Evolutionary conservation across 208 protist genomes (phyloP).

Genomic region (Herpetomonas samuelpessoai): DNA sequence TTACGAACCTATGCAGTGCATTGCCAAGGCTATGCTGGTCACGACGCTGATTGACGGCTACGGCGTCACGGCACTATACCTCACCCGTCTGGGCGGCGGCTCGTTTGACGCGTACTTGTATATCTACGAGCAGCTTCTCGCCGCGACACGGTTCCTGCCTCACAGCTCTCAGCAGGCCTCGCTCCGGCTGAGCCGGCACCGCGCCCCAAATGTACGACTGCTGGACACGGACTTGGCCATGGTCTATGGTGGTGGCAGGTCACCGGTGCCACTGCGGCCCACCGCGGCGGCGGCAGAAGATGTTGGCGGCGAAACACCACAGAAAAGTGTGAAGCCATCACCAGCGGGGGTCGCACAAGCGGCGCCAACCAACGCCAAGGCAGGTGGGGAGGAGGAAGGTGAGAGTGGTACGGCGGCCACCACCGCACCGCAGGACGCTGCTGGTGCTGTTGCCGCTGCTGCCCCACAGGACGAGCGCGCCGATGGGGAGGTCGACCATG

Average conservation of each 20-base stretch:
- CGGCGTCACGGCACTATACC: constrained; percentile 78
- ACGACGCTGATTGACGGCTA: constrained; percentile 74
- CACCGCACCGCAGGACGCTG: too few relatives aligned
- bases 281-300: neutral
- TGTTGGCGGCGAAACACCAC: neutral
- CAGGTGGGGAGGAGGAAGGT: neutral
- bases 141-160: constrained; percentile 46
- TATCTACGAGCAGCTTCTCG: constrained; percentile 74
- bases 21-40: constrained; percentile 75
- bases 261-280: neutral
- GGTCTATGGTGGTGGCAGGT: constrained; percentile 31
- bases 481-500: too few relatives aligned
- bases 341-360: too few relatives aligned
- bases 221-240: constrained; percentile 61
- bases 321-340: too few relatives aligned
- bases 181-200: constrained; percentile 49
- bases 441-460: too few relatives aligned
- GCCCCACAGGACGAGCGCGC: too few relatives aligned
- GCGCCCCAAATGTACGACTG: constrained; percentile 63
- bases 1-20: constrained; percentile 71
- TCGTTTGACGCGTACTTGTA: constrained; percentile 85
- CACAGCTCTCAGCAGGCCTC: constrained; percentile 9
- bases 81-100: constrained; percentile 72
- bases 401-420: neutral
- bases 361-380: too few relatives aligned